A percentile compares a stretch with the other conserved stretches of the same genome.
phyloP scores from a whole-genome alignment of 495 filamentous ascomycete species.

The Aspergillus coremiiformis region DNA sequence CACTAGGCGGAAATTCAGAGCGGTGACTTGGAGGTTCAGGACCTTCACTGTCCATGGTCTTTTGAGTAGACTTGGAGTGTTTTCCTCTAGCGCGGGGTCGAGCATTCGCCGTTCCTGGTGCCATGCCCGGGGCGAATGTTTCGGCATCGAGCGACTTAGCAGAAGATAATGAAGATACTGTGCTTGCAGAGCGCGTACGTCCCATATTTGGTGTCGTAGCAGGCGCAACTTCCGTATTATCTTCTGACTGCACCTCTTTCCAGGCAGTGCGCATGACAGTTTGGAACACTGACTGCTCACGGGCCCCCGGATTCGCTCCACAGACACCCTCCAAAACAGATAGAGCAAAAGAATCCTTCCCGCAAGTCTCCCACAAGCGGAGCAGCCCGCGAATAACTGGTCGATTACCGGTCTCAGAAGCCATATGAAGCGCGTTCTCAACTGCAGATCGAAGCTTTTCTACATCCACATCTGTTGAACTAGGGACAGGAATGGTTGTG shows the following conservation, averaged over 20 bases:
- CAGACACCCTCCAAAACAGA: slow-evolving; percentile 22
- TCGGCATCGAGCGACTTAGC: slow-evolving; percentile 30
- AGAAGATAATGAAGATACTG: slow-evolving; percentile 39
- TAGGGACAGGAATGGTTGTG: slow-evolving; percentile 16
- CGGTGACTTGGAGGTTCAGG: slow-evolving; percentile 2
- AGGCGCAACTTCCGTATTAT: not conserved
- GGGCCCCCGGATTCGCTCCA: slow-evolving; percentile 16
- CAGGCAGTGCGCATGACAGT: slow-evolving; percentile 20
- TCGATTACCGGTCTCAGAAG: slow-evolving; percentile 20
- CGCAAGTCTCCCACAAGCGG: slow-evolving; percentile 22
- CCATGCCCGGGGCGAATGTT: slow-evolving; percentile 15
- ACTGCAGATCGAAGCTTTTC: slow-evolving; percentile 20
- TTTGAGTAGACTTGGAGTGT: slow-evolving; percentile 17
- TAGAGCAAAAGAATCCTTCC: slow-evolving; percentile 20
- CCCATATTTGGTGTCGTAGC: slow-evolving; percentile 4
- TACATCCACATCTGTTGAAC: slow-evolving; percentile 19
- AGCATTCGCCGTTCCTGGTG: slow-evolving; percentile 8
- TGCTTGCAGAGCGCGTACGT: slow-evolving; percentile 34
- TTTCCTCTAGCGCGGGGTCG: slow-evolving; percentile 26
- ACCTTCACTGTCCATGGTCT: slow-evolving; percentile 11
- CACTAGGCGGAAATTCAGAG: slow-evolving; percentile 11
- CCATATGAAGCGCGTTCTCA: slow-evolving; percentile 16
- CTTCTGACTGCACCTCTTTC: slow-evolving; percentile 14
- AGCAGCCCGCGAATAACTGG: slow-evolving; percentile 22
- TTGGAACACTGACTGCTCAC: slow-evolving; percentile 21